Percentiles rank a stretch among this genome's conserved stretches.
These are phyloP conservation scores for Hypomyces rosellus DNA, from an alignment of 2,329 filamentous ascomycete genomes.

Conservation along the genomic window DNA sequence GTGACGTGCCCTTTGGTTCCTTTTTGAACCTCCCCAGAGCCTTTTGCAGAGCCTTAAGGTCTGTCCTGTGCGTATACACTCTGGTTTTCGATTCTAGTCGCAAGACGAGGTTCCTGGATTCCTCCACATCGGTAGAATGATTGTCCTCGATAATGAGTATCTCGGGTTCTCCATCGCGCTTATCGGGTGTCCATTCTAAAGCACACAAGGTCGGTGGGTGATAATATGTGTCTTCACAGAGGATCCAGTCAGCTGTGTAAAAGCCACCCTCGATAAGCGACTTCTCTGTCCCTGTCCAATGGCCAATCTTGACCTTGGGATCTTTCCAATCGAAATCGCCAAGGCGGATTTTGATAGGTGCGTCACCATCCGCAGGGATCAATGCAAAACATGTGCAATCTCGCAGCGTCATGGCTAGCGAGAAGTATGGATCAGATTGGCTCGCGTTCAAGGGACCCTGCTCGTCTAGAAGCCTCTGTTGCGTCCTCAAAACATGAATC, in stretches of 20 bases:
- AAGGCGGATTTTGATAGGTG: slow-evolving; percentile 50
- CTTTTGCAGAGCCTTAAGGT: slow-evolving; percentile 13
- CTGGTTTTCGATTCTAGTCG: not conserved
- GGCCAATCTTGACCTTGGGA: slow-evolving; percentile 55
- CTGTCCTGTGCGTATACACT: slow-evolving; percentile 8
- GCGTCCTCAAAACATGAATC: slow-evolving; percentile 27
- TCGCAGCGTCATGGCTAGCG: slow-evolving; percentile 70
- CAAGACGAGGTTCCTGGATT: not conserved
- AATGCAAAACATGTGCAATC: slow-evolving; percentile 72
- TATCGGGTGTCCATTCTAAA: slow-evolving; percentile 22
- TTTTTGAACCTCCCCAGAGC: slow-evolving; percentile 18
- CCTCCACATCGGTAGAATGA: not conserved
- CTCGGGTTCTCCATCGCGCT: slow-evolving; percentile 13
- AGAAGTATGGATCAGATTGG: slow-evolving; percentile 42
- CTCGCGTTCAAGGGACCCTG: slow-evolving; percentile 37
- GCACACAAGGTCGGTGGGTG: slow-evolving; percentile 31
- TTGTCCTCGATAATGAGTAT: slow-evolving; percentile 17
- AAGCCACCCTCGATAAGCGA: slow-evolving; percentile 61
- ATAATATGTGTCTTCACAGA: slow-evolving; percentile 28
- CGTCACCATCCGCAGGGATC: slow-evolving; percentile 32
- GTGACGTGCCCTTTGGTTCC: slow-evolving; percentile 1
- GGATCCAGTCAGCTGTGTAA: slow-evolving; percentile 48
- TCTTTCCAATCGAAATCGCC: slow-evolving; percentile 77
- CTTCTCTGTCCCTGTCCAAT: slow-evolving; percentile 61
- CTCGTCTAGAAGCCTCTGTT: slow-evolving; percentile 38